Conservation (phyloP, 345 rosid species). For the Cardamine resedifolia region DNA sequence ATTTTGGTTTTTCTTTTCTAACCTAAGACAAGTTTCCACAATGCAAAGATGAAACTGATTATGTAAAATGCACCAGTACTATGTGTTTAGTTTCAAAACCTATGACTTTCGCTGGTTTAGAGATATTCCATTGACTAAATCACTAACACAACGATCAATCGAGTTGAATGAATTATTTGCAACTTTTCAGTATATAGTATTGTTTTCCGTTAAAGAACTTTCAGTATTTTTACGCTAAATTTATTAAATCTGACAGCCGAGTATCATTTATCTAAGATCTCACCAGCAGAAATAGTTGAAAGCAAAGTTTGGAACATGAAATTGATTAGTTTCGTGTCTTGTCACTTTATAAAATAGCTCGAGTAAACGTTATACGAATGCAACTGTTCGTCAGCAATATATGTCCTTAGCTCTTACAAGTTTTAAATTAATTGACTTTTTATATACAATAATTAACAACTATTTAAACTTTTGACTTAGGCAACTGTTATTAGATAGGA, state of each 20-base stretch:
- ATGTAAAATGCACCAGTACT: slow-evolving; percentile 1
- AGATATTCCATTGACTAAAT: neutral
- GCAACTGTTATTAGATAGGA: slow-evolving; percentile 17
- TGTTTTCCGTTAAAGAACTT: neutral
- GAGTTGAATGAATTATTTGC: neutral
- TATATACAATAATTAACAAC: neutral
- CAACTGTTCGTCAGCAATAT: slow-evolving; percentile 33
- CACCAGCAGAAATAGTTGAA: slow-evolving; percentile 26
- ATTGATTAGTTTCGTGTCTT: slow-evolving; percentile 3
- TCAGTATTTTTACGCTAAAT: neutral
- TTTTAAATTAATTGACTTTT: slow-evolving; percentile 35
- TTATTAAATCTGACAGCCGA: neutral
- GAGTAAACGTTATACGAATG: slow-evolving; percentile 13
- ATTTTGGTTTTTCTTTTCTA: neutral
- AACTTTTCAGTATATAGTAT: neutral
- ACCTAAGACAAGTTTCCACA: neutral
- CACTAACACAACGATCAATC: neutral
- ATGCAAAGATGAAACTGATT: neutral
- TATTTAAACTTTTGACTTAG: slow-evolving; percentile 16
- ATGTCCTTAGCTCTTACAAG: slow-evolving; percentile 9
- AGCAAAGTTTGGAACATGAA: slow-evolving; percentile 33
- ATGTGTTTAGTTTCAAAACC: neutral
- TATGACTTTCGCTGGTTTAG: neutral
- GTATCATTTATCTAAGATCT: slow-evolving; percentile 13
- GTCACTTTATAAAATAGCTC: slow-evolving; percentile 1